Evolutionary conservation across 2,329 filamentous ascomycete genomes (phyloP).

Genomic region (Ophiostoma himal-ulmi): DNA sequence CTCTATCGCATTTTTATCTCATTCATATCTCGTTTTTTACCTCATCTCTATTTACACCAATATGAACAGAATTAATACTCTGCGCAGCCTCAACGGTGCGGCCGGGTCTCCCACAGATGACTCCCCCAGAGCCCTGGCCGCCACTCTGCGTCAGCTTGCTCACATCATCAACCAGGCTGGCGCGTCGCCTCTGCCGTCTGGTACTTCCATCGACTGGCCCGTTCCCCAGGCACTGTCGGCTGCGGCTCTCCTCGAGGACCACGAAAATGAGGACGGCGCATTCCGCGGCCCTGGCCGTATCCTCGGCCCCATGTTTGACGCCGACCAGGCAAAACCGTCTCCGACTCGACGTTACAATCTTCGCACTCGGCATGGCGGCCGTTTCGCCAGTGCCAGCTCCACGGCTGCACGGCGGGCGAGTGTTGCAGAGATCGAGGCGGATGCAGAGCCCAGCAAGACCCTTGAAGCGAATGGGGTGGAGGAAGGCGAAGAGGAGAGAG

Average conservation of each 20-base stretch:
- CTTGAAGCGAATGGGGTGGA: not conserved
- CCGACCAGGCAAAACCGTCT: not conserved
- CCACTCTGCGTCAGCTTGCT: conserved; percentile 3
- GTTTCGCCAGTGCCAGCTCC: not conserved
- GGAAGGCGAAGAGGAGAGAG: not conserved
- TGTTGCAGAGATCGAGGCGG: not conserved
- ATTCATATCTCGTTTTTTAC: not conserved
- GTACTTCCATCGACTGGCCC: conserved; percentile 1
- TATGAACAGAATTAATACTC: not conserved
- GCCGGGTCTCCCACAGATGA: not conserved
- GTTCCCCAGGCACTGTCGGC: conserved; percentile 6
- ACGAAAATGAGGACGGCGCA: not conserved
- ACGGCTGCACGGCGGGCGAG: not conserved
- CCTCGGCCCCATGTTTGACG: conserved; percentile 10
- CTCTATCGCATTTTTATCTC: too few species aligned
- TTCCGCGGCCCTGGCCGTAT: conserved; percentile 4
- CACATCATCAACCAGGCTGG: not conserved
- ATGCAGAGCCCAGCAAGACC: not conserved
- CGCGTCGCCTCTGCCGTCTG: not conserved
- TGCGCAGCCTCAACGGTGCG: not conserved
- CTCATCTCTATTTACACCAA: not conserved
- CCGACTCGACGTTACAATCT: not conserved
- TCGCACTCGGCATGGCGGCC: not conserved
- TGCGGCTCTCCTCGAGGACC: not conserved
- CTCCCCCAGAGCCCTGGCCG: not conserved